Evolutionary conservation across 2,329 filamentous ascomycete genomes (phyloP).

Genomic region (Fonsecaea erecta): DNA sequence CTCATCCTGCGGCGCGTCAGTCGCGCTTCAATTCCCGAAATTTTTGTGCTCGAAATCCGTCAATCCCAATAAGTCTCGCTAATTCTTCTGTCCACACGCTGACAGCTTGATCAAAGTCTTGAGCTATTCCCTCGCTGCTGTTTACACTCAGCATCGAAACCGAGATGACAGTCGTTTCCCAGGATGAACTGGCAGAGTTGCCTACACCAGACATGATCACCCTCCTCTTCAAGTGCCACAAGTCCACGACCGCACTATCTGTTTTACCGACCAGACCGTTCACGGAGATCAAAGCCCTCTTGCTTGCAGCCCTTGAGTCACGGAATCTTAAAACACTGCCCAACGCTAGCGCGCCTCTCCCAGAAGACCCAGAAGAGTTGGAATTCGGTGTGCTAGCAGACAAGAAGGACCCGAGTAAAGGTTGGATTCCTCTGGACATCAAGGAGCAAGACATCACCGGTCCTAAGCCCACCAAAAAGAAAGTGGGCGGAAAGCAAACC

Average conservation of each 20-base stretch:
- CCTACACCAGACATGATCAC: constrained; percentile 61
- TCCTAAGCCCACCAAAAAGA: constrained; percentile 37
- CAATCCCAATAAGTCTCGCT: neutral
- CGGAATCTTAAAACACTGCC: constrained; percentile 44
- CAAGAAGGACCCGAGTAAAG: constrained; percentile 54
- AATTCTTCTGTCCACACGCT: neutral
- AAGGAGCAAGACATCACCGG: constrained; percentile 40
- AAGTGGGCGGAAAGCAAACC: constrained; percentile 41
- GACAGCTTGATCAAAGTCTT: neutral
- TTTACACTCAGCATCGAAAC: neutral
- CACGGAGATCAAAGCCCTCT: constrained; percentile 59
- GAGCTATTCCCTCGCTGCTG: neutral
- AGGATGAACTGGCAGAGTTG: constrained; percentile 24
- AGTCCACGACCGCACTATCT: constrained; percentile 72
- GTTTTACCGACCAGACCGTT: constrained; percentile 60
- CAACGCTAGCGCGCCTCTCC: constrained; percentile 46
- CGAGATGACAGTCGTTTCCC: constrained; percentile 10
- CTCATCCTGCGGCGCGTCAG: constrained; percentile 10
- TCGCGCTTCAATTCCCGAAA: neutral
- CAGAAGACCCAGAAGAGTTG: constrained; percentile 49
- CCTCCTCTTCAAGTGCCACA: constrained; percentile 73
- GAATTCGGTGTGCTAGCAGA: constrained; percentile 56
- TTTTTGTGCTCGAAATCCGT: neutral
- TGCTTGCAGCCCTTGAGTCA: constrained; percentile 61
- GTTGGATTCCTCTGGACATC: constrained; percentile 53